Percentiles rank a stretch among this genome's conserved stretches.
phyloP scores from a whole-genome alignment of 2,329 filamentous ascomycete genomes.

The Tolypocladium capitatum region DNA sequence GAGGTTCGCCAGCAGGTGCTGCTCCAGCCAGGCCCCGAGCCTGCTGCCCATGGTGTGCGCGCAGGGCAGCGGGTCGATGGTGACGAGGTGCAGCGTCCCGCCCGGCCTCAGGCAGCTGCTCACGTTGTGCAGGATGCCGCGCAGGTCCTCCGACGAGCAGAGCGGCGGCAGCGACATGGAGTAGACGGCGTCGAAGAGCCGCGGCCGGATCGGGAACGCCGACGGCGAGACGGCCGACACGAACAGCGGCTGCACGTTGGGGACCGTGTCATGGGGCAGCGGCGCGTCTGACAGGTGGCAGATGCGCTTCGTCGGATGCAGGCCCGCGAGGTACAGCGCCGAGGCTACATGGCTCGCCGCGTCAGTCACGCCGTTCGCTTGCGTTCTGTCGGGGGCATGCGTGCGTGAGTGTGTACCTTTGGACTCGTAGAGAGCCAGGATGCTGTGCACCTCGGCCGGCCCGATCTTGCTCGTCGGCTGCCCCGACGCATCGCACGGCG shows the following conservation, averaged over 20 bases:
- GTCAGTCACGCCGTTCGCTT: slow-evolving; percentile 2
- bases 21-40: slow-evolving; percentile 48
- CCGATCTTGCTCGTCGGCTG: neutral
- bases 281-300: slow-evolving; percentile 33
- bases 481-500: neutral
- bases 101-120: slow-evolving; percentile 39
- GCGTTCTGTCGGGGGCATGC: neutral
- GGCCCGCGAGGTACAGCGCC: slow-evolving; percentile 33
- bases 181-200: slow-evolving; percentile 35
- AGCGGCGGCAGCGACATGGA: slow-evolving; percentile 43
- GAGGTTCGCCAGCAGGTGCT: slow-evolving; percentile 45
- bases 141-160: slow-evolving; percentile 43
- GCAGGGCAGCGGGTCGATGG: slow-evolving; percentile 50
- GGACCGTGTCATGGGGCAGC: slow-evolving; percentile 21
- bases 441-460: slow-evolving; percentile 10
- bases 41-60: slow-evolving; percentile 41
- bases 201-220: slow-evolving; percentile 23
- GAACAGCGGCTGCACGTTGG: slow-evolving; percentile 26
- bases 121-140: slow-evolving; percentile 40
- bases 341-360: slow-evolving; percentile 25
- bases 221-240: slow-evolving; percentile 24
- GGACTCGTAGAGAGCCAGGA: slow-evolving; percentile 38
- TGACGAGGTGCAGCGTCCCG: slow-evolving; percentile 43
- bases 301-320: slow-evolving; percentile 25
- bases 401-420: slow-evolving; percentile 23